Evolutionary conservation across 108 stramenopile species (phyloP).

Genomic region (Epipyxis sp.): DNA sequence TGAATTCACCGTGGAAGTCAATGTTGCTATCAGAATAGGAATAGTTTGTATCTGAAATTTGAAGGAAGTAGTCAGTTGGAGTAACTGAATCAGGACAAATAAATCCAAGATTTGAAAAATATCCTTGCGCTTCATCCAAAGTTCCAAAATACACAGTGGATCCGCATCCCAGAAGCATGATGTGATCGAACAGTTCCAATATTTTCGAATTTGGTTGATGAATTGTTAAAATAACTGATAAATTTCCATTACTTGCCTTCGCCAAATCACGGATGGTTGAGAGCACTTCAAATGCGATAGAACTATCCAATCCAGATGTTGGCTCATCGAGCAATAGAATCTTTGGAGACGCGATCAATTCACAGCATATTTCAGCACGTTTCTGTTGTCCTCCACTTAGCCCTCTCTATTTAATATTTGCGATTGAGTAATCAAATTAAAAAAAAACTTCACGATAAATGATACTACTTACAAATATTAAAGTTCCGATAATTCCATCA

Average conservation of each 20-base stretch:
- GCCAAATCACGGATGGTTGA: background rate
- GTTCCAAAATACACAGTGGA: slow-evolving; percentile 43
- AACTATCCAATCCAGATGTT: slow-evolving; percentile 15
- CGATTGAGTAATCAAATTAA: too few species aligned
- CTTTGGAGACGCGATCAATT: background rate
- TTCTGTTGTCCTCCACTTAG: slow-evolving; percentile 18
- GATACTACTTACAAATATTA: too few species aligned
- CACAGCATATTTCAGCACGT: slow-evolving; percentile 19
- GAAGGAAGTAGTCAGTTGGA: slow-evolving; percentile 48
- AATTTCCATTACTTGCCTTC: background rate
- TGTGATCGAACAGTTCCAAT: slow-evolving; percentile 48
- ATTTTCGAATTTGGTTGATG: slow-evolving; percentile 51
- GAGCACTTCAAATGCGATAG: slow-evolving; percentile 25
- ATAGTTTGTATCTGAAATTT: slow-evolving; percentile 33
- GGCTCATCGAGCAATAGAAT: slow-evolving; percentile 24
- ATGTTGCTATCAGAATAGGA: background rate
- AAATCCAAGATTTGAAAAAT: slow-evolving; percentile 46
- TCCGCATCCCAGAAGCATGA: slow-evolving; percentile 42
- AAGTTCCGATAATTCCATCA: slow-evolving; percentile 4
- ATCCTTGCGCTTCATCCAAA: slow-evolving; percentile 37
- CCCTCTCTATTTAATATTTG: background rate
- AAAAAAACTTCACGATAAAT: slow-evolving; percentile 6
- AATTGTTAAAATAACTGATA: slow-evolving; percentile 41
- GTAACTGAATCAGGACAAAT: slow-evolving; percentile 32
- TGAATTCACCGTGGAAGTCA: slow-evolving; percentile 11